Conservation (phyloP, 176 grass and related monocot species). For the Pharus latifolius region DNA sequence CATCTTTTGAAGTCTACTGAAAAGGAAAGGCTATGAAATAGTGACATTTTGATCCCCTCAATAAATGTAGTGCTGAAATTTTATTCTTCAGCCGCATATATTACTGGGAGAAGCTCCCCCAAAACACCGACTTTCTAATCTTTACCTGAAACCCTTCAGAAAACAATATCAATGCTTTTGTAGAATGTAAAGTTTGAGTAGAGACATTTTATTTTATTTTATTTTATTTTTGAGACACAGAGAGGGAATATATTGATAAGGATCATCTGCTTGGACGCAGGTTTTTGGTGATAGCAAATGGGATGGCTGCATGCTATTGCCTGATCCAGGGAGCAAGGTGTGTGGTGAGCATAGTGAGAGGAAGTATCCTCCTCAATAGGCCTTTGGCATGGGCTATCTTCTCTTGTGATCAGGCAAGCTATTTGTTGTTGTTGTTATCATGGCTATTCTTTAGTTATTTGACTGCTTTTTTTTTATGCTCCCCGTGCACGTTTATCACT, state of each 20-base stretch:
- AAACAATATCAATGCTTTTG: background rate
- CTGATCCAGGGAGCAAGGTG: conserved; percentile 72
- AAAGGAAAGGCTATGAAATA: too few relatives aligned
- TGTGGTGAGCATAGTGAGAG: conserved; percentile 38
- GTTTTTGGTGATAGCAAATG: conserved; percentile 81
- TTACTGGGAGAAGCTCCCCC: background rate
- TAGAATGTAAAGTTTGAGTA: background rate
- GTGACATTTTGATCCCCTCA: too few relatives aligned
- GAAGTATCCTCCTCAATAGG: conserved; percentile 45
- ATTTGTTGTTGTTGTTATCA: background rate
- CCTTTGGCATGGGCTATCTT: conserved; percentile 82
- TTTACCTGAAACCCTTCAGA: background rate
- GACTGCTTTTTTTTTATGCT: background rate
- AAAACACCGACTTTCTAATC: background rate
- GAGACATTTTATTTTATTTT: background rate
- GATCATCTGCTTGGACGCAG: conserved; percentile 15
- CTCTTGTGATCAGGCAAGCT: conserved; percentile 89
- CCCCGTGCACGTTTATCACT: conserved; percentile 8
- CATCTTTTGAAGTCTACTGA: too few relatives aligned
- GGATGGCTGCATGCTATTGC: conserved; percentile 60
- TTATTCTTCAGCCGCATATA: too few relatives aligned
- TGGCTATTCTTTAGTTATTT: background rate
- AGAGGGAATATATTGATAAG: background rate
- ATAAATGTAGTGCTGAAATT: too few relatives aligned
- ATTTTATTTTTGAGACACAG: background rate